Percentiles rank a stretch among this genome's conserved stretches.
phyloP scores from a whole-genome alignment of 164 flowering plant genomes.

The Pachysandra terminalis region DNA sequence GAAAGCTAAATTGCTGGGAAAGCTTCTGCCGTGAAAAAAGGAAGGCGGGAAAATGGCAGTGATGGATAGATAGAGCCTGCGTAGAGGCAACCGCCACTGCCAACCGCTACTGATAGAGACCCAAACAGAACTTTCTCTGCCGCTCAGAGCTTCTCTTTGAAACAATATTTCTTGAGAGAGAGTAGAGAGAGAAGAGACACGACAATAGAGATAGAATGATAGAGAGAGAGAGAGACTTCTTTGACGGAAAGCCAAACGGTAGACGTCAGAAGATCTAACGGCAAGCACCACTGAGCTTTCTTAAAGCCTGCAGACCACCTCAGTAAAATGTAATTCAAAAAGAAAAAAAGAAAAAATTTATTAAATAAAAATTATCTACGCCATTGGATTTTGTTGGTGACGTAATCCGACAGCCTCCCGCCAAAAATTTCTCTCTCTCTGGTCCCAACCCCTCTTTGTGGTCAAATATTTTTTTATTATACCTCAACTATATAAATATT shows the following conservation, averaged over 20 bases:
- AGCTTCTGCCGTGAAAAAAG: slow-evolving; percentile 36
- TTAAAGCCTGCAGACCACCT: no score
- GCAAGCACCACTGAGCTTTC: slow-evolving; percentile 12
- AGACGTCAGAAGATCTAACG: slow-evolving; percentile 21
- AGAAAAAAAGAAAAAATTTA: no score
- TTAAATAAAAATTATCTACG: no score
- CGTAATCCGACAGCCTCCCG: slow-evolving; percentile 20
- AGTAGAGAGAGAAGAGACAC: slow-evolving; percentile 6
- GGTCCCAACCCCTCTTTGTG: no score
- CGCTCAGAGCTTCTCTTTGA: background rate
- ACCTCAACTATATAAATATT: background rate
- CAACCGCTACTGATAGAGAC: slow-evolving; percentile 58
- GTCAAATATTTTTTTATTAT: background rate
- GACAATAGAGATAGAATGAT: background rate
- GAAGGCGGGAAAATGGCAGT: slow-evolving; percentile 21
- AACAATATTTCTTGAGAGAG: background rate
- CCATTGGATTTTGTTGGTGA: slow-evolving; percentile 19
- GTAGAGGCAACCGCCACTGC: slow-evolving; percentile 24
- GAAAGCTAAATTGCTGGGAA: slow-evolving; percentile 54
- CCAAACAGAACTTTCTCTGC: slow-evolving; percentile 8
- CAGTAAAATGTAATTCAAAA: no score
- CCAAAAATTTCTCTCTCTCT: slow-evolving; percentile 11
- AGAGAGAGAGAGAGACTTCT: no score
- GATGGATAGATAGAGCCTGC: background rate
- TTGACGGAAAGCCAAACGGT: slow-evolving; percentile 1